A percentile compares a stretch with the other conserved stretches of the same genome.
Evolutionary conservation across 768 basidiomycete species (phyloP).

Genomic region (Rhodotorula graminis): DNA sequence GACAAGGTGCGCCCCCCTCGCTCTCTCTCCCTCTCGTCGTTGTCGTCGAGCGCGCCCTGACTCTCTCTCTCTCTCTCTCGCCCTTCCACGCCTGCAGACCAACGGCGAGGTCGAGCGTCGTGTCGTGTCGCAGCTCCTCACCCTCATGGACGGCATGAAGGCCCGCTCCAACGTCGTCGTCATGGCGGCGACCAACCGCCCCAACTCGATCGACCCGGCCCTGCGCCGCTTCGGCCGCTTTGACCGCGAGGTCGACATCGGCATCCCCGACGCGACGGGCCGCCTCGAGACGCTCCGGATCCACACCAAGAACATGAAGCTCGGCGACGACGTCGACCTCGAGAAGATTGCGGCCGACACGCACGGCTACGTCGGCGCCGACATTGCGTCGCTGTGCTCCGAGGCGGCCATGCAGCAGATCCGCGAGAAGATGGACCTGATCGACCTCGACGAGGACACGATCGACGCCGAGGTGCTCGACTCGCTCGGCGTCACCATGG

Average conservation of each 20-base stretch:
- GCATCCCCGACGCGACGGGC: conserved; percentile 97
- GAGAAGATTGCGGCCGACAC: conserved; percentile 99
- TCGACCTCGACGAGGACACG: conserved; percentile 93
- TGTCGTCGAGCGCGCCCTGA: no score
- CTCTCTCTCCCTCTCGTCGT: no score
- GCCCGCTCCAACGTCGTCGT: conserved; percentile 98
- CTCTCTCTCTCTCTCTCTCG: neutral
- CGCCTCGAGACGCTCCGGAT: conserved; percentile 98
- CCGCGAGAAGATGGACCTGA: conserved; percentile 93
- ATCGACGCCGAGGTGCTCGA: conserved; percentile 99
- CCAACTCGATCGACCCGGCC: conserved; percentile 98
- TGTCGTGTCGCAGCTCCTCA: conserved; percentile 95
- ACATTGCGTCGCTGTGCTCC: conserved; percentile 93
- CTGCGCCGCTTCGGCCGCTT: conserved; percentile 98
- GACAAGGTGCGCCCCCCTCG: conserved; percentile 66
- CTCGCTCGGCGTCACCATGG: conserved; percentile 98
- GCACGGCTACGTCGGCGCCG: conserved; percentile 98
- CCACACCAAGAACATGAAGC: conserved; percentile 99
- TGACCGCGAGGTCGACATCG: conserved; percentile 98
- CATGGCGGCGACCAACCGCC: conserved; percentile 98
- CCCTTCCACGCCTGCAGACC: conserved; percentile 55
- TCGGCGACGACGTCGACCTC: conserved; percentile 90
- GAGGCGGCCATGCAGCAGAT: conserved; percentile 99
- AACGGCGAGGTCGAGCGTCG: conserved; percentile 99
- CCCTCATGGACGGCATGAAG: conserved; percentile 92